Conservation (phyloP, 23 red algal species). For the Gracilaria vermiculophylla region DNA sequence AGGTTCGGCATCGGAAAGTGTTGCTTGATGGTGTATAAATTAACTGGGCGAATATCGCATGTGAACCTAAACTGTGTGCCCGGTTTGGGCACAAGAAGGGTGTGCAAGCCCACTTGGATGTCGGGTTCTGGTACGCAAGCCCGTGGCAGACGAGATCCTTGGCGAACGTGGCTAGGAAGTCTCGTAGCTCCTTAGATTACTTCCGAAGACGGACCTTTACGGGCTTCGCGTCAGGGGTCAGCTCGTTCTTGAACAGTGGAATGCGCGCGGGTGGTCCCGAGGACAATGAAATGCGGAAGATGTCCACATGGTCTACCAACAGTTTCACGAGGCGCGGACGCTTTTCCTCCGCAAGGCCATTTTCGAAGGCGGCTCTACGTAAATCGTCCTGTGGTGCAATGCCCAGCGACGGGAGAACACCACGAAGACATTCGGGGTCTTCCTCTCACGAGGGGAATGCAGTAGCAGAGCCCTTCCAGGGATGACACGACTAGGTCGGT, state of each 20-base stretch:
- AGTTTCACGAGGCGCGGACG: background rate
- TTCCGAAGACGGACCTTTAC: slow-evolving; percentile 43
- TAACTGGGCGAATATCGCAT: slow-evolving; percentile 14
- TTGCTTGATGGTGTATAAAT: background rate
- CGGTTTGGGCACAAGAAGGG: slow-evolving; percentile 51
- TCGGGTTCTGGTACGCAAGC: slow-evolving; percentile 22
- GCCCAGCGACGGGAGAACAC: too few species aligned
- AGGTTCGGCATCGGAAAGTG: slow-evolving; percentile 39
- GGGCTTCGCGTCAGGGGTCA: background rate
- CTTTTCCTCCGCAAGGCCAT: too few species aligned
- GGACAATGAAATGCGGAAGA: slow-evolving; percentile 33
- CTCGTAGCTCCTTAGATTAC: slow-evolving; percentile 1
- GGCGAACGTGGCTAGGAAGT: slow-evolving; percentile 6
- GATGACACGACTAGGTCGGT: too few species aligned
- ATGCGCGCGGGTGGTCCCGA: slow-evolving; percentile 17
- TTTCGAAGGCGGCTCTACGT: background rate
- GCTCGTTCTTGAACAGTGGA: background rate
- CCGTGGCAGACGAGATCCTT: slow-evolving; percentile 23
- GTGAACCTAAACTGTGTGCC: slow-evolving; percentile 6
- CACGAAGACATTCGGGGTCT: too few species aligned
- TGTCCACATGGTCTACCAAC: background rate
- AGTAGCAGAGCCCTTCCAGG: too few species aligned
- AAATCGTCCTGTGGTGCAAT: too few species aligned
- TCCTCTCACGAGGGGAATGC: too few species aligned
- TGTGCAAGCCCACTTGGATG: slow-evolving; percentile 26